Evolutionary conservation across 2,329 filamentous ascomycete genomes (phyloP).

Genomic region (Aspergillus ustus): DNA sequence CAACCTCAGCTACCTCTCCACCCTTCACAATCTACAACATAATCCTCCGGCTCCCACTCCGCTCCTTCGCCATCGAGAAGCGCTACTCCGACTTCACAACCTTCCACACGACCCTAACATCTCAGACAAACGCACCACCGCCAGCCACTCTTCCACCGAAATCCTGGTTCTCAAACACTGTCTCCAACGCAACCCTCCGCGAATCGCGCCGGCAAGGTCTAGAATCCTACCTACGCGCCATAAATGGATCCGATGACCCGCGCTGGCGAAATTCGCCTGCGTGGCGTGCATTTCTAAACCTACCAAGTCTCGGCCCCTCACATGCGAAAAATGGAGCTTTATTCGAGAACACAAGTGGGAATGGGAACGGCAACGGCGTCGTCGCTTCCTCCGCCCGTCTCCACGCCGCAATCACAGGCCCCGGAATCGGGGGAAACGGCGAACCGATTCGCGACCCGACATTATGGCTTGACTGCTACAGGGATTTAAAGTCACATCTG

Average conservation of each 20-base stretch:
- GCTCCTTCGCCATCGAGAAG: conserved; percentile 63
- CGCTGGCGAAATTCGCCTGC: conserved; percentile 62
- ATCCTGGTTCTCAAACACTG: conserved; percentile 63
- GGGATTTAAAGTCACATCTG: conserved; percentile 64
- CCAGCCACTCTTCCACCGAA: conserved; percentile 62
- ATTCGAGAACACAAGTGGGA: conserved; percentile 20
- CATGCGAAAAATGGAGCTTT: neutral
- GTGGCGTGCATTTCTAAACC: conserved; percentile 63
- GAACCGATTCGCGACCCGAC: conserved; percentile 56
- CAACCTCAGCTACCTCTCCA: conserved; percentile 53
- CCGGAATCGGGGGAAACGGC: conserved; percentile 25
- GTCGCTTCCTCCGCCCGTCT: conserved; percentile 41
- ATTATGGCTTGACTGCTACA: conserved; percentile 66
- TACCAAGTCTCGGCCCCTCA: conserved; percentile 48
- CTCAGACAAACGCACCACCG: conserved; percentile 56
- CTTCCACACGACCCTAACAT: conserved; percentile 58
- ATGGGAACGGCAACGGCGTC: conserved; percentile 15
- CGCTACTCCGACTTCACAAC: conserved; percentile 67
- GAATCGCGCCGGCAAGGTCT: conserved; percentile 62
- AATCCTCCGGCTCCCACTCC: conserved; percentile 63
- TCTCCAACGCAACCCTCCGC: conserved; percentile 59
- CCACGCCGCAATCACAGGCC: conserved; percentile 49
- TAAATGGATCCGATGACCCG: conserved; percentile 60
- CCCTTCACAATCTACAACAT: conserved; percentile 67
- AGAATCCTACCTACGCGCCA: conserved; percentile 62